Evolutionary conservation across 1,284 basidiomycete genomes (phyloP).

Genomic region (Trametes versicolor): DNA sequence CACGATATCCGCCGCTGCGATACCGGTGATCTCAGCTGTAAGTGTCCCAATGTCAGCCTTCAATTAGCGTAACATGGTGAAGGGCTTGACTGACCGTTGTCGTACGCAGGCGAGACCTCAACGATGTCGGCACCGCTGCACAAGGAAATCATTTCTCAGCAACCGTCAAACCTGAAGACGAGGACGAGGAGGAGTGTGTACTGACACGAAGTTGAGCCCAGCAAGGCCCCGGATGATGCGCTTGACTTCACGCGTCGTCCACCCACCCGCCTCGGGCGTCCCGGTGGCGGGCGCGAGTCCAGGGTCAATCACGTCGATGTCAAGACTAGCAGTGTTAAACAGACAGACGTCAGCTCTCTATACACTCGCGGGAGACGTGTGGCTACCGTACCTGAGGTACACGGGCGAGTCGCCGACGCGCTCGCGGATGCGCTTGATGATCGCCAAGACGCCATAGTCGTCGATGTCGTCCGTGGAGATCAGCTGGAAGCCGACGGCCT

Average conservation of each 20-base stretch:
- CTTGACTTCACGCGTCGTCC: constrained; percentile 85
- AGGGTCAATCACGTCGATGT: constrained; percentile 86
- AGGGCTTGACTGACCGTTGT: constrained; percentile 57
- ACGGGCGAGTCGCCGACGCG: constrained; percentile 77
- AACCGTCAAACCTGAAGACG: background rate
- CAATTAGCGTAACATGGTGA: background rate
- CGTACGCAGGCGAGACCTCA: constrained; percentile 86
- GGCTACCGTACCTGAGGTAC: constrained; percentile 67
- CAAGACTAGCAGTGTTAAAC: constrained; percentile 52
- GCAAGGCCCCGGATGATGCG: constrained; percentile 80
- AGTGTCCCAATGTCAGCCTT: background rate
- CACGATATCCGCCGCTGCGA: constrained; percentile 77
- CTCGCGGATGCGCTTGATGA: constrained; percentile 68
- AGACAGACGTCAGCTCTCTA: background rate
- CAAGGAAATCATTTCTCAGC: constrained; percentile 5
- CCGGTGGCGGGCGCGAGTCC: constrained; percentile 84
- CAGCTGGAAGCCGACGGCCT: constrained; percentile 72
- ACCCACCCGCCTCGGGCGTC: constrained; percentile 86
- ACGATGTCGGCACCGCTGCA: constrained; percentile 77
- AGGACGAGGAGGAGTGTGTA: background rate
- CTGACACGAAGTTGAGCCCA: constrained; percentile 82
- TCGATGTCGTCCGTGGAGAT: constrained; percentile 83
- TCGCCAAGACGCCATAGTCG: constrained; percentile 68
- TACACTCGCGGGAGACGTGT: background rate
- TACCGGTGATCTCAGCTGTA: constrained; percentile 74